These are phyloP conservation scores for Xylariaceae sp. DNA, from an alignment of 2,329 filamentous ascomycete species.

Conservation along the genomic window DNA sequence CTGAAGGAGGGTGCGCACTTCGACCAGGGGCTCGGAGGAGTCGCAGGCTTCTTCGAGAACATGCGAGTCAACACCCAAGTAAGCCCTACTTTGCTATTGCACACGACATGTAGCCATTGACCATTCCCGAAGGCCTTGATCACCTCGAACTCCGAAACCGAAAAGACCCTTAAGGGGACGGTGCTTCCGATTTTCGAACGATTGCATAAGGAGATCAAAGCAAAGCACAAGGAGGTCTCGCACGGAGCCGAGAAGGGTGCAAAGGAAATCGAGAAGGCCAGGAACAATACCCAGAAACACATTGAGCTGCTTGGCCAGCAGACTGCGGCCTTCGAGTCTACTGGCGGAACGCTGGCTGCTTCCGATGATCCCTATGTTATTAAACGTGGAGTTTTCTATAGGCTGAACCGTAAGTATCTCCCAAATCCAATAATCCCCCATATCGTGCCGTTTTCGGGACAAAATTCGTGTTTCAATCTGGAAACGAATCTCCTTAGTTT, in stretches of 20 bases:
- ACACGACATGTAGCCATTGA: slow-evolving; percentile 8
- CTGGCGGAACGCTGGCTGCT: slow-evolving; percentile 70
- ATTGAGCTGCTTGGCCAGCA: slow-evolving; percentile 92
- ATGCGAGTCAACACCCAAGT: slow-evolving; percentile 86
- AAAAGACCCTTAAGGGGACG: slow-evolving; percentile 83
- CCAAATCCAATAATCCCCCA: neutral
- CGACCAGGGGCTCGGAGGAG: slow-evolving; percentile 82
- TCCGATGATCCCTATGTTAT: slow-evolving; percentile 87
- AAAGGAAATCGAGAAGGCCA: slow-evolving; percentile 90
- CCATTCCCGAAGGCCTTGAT: slow-evolving; percentile 67
- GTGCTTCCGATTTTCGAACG: slow-evolving; percentile 88
- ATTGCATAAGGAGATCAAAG: slow-evolving; percentile 94
- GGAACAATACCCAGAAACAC: slow-evolving; percentile 86
- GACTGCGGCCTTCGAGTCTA: slow-evolving; percentile 76
- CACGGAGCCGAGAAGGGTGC: slow-evolving; percentile 79
- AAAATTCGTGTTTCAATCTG: neutral
- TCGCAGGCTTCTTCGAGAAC: slow-evolving; percentile 92
- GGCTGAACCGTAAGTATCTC: slow-evolving; percentile 58
- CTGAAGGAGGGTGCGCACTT: slow-evolving; percentile 92
- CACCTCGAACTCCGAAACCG: slow-evolving; percentile 88
- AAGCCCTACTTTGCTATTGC: neutral
- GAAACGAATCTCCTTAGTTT: neutral
- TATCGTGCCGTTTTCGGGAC: neutral
- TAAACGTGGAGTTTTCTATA: slow-evolving; percentile 77
- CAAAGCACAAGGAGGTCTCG: slow-evolving; percentile 87